Evolutionary conservation across 192 early-diverging fungal genomes (phyloP), one percentile per base, ranked within the genome.

Genomic region (Haplosporangium gracile): DNA sequence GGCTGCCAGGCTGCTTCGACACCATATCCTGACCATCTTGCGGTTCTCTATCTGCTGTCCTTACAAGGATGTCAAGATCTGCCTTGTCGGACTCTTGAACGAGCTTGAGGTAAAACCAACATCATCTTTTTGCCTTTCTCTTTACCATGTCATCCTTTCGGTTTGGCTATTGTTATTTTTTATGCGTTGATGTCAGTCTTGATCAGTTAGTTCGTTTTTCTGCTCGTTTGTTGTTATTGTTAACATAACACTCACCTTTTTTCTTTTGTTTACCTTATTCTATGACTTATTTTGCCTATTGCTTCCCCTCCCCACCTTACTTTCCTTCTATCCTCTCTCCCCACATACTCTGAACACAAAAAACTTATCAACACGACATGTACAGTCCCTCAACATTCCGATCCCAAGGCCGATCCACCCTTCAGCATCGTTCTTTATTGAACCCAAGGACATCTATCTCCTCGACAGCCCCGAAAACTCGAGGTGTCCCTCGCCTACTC

Each of bases 361-460:
- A 65, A 65, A 65, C 16, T 68, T 63, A 55, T n/a, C 60, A 2
- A 65, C 60, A 65, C 60, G 32, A 57, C 60, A n/a, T n/a, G 32
- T 36, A 71, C 77, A 91, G 87, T 49, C 80, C 20, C 75, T 82
- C 26, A 69, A 77, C 74, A 87, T 91, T 36, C 89, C 89, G 7
- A 87, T 89, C 22, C 91, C 91, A 43, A 83, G 80, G 68, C 85
- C 90, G 15, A 85, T 88, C 38, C 81, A 89, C 53, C 74, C 76
- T 4, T 91, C 90, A n/a, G 90, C 92, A 10, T 92, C 92, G 0
- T 89, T 89, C 71, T 92, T 90, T 47, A 90, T 92, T n/a, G 75
- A 88, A 9, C 68, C 89, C 15, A 80, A 91, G 43, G 92, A 91
- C 68, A 85, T 92, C 11, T 89, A 89, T 65, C 83, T 90, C 26